These are phyloP conservation scores for Tricholoma hemisulphureum DNA, from an alignment of 768 basidiomycete species.

Conservation along the genomic window DNA sequence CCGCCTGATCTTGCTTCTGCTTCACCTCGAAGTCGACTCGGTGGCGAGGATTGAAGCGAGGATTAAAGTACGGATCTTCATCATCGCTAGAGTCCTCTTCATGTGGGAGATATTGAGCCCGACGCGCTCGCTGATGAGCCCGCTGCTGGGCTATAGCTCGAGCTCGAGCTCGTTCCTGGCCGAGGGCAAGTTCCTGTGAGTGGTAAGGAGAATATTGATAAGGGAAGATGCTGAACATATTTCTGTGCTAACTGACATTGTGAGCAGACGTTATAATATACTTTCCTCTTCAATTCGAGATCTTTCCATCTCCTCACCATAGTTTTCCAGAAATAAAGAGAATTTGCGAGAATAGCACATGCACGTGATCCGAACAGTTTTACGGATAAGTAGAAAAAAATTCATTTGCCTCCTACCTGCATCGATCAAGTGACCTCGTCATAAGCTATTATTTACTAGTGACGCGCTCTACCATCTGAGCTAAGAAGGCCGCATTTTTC, in stretches of 20 bases:
- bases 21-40: slow-evolving; percentile 33
- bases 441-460: slow-evolving; percentile 34
- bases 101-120: slow-evolving; percentile 39
- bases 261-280: background rate
- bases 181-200: slow-evolving; percentile 14
- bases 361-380: background rate
- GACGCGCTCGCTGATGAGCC: slow-evolving; percentile 34
- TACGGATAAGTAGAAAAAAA: background rate
- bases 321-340: background rate
- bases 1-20: slow-evolving; percentile 26
- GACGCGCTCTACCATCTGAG: slow-evolving; percentile 59
- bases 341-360: background rate
- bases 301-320: background rate
- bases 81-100: slow-evolving; percentile 34
- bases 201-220: slow-evolving; percentile 29
- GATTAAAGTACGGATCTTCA: slow-evolving; percentile 29
- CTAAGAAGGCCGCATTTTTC: slow-evolving; percentile 40
- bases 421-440: background rate
- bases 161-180: slow-evolving; percentile 7
- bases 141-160: slow-evolving; percentile 24
- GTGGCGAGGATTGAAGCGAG: slow-evolving; percentile 26
- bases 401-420: background rate
- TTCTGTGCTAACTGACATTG: background rate
- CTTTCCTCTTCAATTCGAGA: background rate
- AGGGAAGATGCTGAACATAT: slow-evolving; percentile 14